phyloP scores from a whole-genome alignment of 176 grass and related monocot species.

The Dendrocalamus sinicus region DNA sequence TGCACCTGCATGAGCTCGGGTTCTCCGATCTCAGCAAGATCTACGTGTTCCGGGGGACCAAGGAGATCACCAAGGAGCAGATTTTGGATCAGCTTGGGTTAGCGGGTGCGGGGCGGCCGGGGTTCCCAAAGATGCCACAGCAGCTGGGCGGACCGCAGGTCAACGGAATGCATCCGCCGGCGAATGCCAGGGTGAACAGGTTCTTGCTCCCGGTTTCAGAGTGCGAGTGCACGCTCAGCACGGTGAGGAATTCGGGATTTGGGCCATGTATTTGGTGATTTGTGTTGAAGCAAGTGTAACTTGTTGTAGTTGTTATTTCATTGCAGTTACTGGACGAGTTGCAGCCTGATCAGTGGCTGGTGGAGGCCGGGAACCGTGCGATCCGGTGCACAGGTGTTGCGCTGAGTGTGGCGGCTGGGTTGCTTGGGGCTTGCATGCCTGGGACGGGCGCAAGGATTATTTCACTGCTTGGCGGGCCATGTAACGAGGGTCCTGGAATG shows the following conservation, averaged over 20 bases:
- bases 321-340: slow-evolving; percentile 91
- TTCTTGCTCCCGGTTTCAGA: slow-evolving; percentile 91
- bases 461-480: slow-evolving; percentile 85
- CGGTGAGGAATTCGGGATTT: slow-evolving; percentile 56
- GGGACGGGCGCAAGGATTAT: slow-evolving; percentile 94
- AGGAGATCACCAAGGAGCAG: slow-evolving; percentile 94
- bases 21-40: slow-evolving; percentile 96
- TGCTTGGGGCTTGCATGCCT: slow-evolving; percentile 83
- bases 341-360: slow-evolving; percentile 90
- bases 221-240: slow-evolving; percentile 82
- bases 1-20: slow-evolving; percentile 90
- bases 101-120: slow-evolving; percentile 52
- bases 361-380: slow-evolving; percentile 72
- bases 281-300: not conserved
- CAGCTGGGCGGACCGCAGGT: slow-evolving; percentile 45
- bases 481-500: slow-evolving; percentile 93
- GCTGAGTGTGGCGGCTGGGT: slow-evolving; percentile 80
- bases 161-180: slow-evolving; percentile 62
- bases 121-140: slow-evolving; percentile 62
- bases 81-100: slow-evolving; percentile 96
- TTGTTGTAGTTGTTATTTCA: slow-evolving; percentile 18
- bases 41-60: slow-evolving; percentile 92
- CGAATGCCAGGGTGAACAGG: slow-evolving; percentile 62
- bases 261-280: not conserved
- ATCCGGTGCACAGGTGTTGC: slow-evolving; percentile 95